Base-by-base conservation (phyloP, 371 early-diverging fungal genomes). In the Actinomortierella wolfii region DNA sequence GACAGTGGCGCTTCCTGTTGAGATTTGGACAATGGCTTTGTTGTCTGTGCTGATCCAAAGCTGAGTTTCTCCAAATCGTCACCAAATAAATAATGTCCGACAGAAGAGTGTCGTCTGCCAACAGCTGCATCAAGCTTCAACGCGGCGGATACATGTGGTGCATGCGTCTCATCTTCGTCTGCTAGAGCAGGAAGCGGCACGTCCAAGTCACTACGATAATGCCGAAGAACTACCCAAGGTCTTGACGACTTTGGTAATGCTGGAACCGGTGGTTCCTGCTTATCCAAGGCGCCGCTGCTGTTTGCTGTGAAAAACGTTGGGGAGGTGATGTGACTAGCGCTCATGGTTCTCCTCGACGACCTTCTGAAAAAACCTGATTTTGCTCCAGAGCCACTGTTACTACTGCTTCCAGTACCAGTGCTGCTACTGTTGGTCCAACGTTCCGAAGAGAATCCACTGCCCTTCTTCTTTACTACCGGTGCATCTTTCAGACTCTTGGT, bases 261-360 rank as follows among this genome's bases (percentile, higher is more conserved):
- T 1, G 21, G 11, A 13, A 28, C 50, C 0, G 43, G 6, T 15
- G 17, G 29, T 13, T 21, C 54, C 11, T 54, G 39, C 1, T 28
- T 23, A 7, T 9, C 45, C 47, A 62, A 71, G 39, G 66, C 39
- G 2, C 42, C 25, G 29, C 58, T 51, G n/a, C n/a, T n/a, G n/a
- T n/a, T n/a, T n/a, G n/a, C n/a, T n/a, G n/a, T n/a, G n/a, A n/a
- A n/a, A n/a, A n/a, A n/a, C n/a, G n/a, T n/a, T n/a, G n/a, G n/a
- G 40, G 73, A 57, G 0, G 62, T 58, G 17, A 71, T 71, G 43
- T 71, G 62, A 28, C 73, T 71, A 1, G 59, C 73, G 50, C 73
- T 71, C 21, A 71, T 46, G 0, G 62, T 71, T 29, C 73, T 46
- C 28, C 66, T 49, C 29, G 73, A 71, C 2, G 55, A 29, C 23